These are phyloP conservation scores for Maudiozyma pseudohumilis DNA, from an alignment of 805 yeast genomes.

Conservation along the genomic window DNA sequence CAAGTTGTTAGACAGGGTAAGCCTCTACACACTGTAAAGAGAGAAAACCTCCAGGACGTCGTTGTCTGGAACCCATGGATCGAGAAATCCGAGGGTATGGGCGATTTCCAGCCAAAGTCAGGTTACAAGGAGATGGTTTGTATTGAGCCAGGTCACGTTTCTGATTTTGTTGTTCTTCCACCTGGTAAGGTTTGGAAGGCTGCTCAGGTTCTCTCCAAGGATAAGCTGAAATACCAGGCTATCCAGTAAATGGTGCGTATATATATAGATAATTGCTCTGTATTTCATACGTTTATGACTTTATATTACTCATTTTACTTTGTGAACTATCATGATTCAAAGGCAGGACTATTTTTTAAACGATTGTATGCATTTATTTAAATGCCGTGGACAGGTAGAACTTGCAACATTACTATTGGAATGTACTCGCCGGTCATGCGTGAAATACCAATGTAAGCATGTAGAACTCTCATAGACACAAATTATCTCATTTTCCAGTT, in stretches of 20 bases:
- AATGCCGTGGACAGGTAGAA: no score
- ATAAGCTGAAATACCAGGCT: constrained; percentile 52
- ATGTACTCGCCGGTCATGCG: no score
- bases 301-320: no score
- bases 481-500: no score
- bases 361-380: no score
- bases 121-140: constrained; percentile 88
- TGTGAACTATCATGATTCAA: no score
- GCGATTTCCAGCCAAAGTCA: constrained; percentile 75
- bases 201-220: constrained; percentile 48
- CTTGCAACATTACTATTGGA: no score
- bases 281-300: no score
- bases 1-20: constrained; percentile 65
- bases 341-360: no score
- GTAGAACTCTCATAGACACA: no score
- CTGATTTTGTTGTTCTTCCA: constrained; percentile 48
- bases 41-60: constrained; percentile 51
- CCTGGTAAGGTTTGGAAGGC: constrained; percentile 77
- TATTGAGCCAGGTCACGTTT: constrained; percentile 87
- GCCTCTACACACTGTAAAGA: constrained; percentile 56
- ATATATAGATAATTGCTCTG: no score
- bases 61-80: constrained; percentile 99
- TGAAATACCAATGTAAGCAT: no score
- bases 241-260: constrained; percentile 25
- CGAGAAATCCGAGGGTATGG: constrained; percentile 70